Evolutionary conservation across 768 basidiomycete species (phyloP).

Genomic region (Collybia sordida): DNA sequence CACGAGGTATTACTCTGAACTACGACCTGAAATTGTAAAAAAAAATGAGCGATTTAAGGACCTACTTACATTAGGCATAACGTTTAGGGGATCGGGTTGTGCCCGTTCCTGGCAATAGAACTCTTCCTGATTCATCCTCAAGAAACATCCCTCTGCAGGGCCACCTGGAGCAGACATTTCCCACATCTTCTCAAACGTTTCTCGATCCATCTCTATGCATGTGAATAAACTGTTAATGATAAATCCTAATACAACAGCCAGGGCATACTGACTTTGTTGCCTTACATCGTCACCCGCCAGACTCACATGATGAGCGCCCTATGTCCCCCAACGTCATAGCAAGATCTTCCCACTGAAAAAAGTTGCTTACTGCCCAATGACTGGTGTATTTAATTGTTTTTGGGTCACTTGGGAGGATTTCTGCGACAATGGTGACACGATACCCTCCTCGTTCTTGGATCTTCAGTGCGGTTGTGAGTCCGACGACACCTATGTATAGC

Average conservation of each 20-base stretch:
- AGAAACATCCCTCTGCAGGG: slow-evolving; percentile 58
- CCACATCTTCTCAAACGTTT: slow-evolving; percentile 75
- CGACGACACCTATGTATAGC: slow-evolving; percentile 59
- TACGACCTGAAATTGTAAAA: slow-evolving; percentile 5
- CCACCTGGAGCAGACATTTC: slow-evolving; percentile 58
- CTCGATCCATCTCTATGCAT: slow-evolving; percentile 57
- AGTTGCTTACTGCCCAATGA: slow-evolving; percentile 69
- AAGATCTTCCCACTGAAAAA: neutral
- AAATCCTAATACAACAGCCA: neutral
- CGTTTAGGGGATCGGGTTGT: slow-evolving; percentile 38
- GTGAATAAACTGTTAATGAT: neutral
- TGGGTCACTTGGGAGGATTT: slow-evolving; percentile 65
- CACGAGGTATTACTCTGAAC: slow-evolving; percentile 32
- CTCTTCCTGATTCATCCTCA: slow-evolving; percentile 61
- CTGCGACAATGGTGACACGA: slow-evolving; percentile 69
- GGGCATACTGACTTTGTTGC: slow-evolving; percentile 43
- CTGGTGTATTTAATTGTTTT: slow-evolving; percentile 71
- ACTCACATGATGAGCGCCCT: slow-evolving; percentile 84
- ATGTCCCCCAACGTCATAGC: neutral
- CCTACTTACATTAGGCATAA: slow-evolving; percentile 49
- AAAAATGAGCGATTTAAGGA: neutral
- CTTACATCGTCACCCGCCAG: slow-evolving; percentile 44
- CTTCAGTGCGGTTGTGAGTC: slow-evolving; percentile 69
- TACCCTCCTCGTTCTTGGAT: slow-evolving; percentile 62
- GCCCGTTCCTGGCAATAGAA: slow-evolving; percentile 44